phyloP scores from a whole-genome alignment of 2,329 filamentous ascomycete species.

The Emmonsia crescens region DNA sequence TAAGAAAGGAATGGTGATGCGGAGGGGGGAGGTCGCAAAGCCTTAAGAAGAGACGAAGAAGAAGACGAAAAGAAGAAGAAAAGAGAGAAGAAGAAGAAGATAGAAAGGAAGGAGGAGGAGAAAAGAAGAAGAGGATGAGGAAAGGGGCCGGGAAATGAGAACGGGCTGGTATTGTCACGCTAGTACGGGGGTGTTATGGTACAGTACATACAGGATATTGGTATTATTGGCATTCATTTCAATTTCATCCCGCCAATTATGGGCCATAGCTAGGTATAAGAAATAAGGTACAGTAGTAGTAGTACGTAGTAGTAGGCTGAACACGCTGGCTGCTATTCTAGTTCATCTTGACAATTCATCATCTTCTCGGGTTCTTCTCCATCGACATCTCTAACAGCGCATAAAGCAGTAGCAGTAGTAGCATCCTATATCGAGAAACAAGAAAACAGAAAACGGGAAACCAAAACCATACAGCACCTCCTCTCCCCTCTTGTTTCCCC shows the following conservation, averaged over 20 bases:
- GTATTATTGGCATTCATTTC: background rate
- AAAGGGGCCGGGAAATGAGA: conserved; percentile 2
- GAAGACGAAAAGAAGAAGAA: conserved; percentile 1
- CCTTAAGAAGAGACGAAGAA: conserved; percentile 2
- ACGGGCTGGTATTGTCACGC: background rate
- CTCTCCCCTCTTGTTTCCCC: too few species aligned
- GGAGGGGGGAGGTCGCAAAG: conserved; percentile 5
- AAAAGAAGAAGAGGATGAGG: conserved; percentile 8
- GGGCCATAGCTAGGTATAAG: background rate
- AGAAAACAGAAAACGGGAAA: too few species aligned
- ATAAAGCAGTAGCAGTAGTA: too few species aligned
- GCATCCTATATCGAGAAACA: too few species aligned
- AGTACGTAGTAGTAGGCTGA: too few species aligned
- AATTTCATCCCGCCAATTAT: background rate
- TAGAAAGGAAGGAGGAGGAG: conserved; percentile 6
- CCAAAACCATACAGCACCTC: too few species aligned
- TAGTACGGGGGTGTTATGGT: background rate
- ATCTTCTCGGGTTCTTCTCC: too few species aligned
- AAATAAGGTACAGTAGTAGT: too few species aligned
- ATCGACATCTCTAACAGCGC: too few species aligned
- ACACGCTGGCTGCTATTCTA: too few species aligned
- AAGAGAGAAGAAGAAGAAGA: conserved; percentile 7
- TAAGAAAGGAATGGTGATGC: background rate
- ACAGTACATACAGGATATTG: background rate
- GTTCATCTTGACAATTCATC: too few species aligned